A percentile compares a stretch with the other conserved stretches of the same genome.
These are phyloP conservation scores for Alternaria sp. DNA, from an alignment of 2,329 filamentous ascomycete species.

Conservation along the genomic window DNA sequence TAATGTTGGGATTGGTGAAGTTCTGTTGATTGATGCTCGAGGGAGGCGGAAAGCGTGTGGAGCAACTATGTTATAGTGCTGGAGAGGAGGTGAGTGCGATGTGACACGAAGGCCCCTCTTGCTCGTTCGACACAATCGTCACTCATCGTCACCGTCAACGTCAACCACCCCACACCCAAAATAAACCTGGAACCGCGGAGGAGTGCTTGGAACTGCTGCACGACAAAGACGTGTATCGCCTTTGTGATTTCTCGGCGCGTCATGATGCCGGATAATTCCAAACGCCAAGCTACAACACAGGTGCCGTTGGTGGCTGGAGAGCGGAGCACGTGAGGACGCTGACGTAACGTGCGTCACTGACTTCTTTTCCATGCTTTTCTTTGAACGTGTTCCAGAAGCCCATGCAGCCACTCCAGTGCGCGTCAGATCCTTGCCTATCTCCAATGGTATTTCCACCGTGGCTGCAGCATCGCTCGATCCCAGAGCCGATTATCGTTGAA, in stretches of 20 bases:
- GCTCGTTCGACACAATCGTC: slow-evolving; percentile 2
- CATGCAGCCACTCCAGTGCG: neutral
- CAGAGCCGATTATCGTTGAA: neutral
- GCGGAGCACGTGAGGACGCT: slow-evolving; percentile 13
- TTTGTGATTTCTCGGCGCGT: neutral
- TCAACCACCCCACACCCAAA: neutral
- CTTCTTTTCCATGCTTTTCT: slow-evolving; percentile 4
- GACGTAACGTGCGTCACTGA: slow-evolving; percentile 9
- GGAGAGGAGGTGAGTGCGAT: neutral
- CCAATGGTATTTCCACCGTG: neutral
- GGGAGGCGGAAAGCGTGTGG: neutral
- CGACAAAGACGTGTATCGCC: neutral
- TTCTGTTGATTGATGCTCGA: neutral
- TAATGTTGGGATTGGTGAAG: neutral
- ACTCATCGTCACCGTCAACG: slow-evolving; percentile 8
- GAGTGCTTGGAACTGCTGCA: neutral
- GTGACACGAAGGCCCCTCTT: slow-evolving; percentile 6
- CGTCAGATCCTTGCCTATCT: neutral
- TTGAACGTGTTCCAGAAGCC: neutral
- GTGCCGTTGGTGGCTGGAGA: neutral
- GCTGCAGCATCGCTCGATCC: neutral
- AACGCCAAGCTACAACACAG: neutral
- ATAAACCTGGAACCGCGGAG: neutral
- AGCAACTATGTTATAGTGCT: slow-evolving; percentile 1
- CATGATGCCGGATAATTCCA: neutral